Evolutionary conservation across 345 rosid genomes (phyloP).

Genomic region (Eucalyptus sideroxylon): DNA sequence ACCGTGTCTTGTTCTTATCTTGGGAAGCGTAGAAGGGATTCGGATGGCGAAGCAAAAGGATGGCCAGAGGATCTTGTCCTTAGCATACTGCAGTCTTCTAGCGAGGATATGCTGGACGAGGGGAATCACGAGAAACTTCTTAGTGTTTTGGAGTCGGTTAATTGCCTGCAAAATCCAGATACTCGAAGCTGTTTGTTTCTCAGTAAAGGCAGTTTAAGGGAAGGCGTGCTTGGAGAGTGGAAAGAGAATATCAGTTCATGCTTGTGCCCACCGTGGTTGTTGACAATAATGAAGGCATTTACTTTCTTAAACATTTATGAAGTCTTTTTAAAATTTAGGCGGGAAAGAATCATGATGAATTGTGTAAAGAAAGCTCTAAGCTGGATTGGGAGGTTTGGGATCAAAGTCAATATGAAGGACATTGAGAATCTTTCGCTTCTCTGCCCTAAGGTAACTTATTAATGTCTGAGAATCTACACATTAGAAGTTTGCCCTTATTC

Average conservation of each 20-base stretch:
- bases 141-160: constrained; percentile 47
- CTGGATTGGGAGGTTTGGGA: constrained; percentile 35
- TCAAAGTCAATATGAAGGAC: constrained; percentile 37
- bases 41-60: constrained; percentile 5
- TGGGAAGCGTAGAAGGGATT: constrained; percentile 33
- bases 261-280: constrained; percentile 77
- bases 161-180: constrained; percentile 44
- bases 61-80: constrained; percentile 26
- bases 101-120: constrained; percentile 26
- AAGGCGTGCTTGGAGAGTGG: neutral
- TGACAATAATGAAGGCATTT: constrained; percentile 48
- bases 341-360: constrained; percentile 15
- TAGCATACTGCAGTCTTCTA: constrained; percentile 28
- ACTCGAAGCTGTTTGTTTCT: constrained; percentile 40
- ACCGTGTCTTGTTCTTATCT: neutral
- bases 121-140: constrained; percentile 44
- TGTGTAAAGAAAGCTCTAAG: constrained; percentile 35
- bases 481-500: neutral
- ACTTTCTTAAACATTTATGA: constrained; percentile 49
- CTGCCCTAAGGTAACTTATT: constrained; percentile 54
- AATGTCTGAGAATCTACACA: neutral
- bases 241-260: constrained; percentile 10
- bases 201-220: constrained; percentile 1
- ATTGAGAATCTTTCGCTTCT: constrained; percentile 53
- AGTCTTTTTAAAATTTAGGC: constrained; percentile 25